Conservation (phyloP, 768 basidiomycete species). For the Rhodocollybia butyracea region DNA sequence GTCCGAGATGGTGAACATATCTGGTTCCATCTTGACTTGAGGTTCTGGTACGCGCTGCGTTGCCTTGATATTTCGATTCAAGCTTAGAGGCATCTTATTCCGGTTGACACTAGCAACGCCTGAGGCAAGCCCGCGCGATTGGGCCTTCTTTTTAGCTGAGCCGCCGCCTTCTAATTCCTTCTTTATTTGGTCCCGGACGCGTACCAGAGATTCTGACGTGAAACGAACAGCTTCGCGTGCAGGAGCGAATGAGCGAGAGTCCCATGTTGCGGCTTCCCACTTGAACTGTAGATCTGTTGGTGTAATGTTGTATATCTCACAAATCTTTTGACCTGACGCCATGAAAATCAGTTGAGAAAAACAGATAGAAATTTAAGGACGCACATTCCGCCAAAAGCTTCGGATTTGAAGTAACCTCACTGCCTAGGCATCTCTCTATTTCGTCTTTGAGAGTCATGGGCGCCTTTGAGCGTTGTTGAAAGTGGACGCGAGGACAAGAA, state of each 20-base stretch:
- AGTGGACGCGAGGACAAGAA: too few species aligned
- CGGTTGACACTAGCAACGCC: conserved; percentile 32
- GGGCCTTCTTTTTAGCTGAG: conserved; percentile 27
- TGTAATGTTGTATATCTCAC: conserved; percentile 54
- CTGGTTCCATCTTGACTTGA: conserved; percentile 35
- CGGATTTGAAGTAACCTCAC: conserved; percentile 32
- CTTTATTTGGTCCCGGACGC: conserved; percentile 47
- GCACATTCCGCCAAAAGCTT: conserved; percentile 52
- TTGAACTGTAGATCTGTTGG: conserved; percentile 60
- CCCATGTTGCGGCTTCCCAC: conserved; percentile 57
- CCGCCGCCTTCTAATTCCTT: conserved; percentile 37
- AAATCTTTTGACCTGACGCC: conserved; percentile 56
- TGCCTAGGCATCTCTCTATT: conserved; percentile 23
- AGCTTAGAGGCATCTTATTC: conserved; percentile 26
- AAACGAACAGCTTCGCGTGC: conserved; percentile 34
- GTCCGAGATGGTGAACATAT: conserved; percentile 17
- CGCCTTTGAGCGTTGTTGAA: too few species aligned
- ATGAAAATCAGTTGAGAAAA: not conserved
- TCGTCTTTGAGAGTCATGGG: conserved; percentile 19
- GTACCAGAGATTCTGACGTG: conserved; percentile 45
- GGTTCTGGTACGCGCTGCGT: conserved; percentile 12
- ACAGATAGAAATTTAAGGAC: conserved; percentile 14
- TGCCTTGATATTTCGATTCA: conserved; percentile 2
- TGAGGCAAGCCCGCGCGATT: conserved; percentile 24
- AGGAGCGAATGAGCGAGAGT: conserved; percentile 20